A percentile compares a stretch with the other conserved stretches of the same genome.
Evolutionary conservation across 306 rosid species (phyloP).

Genomic region (Lathyrus oleraceus): DNA sequence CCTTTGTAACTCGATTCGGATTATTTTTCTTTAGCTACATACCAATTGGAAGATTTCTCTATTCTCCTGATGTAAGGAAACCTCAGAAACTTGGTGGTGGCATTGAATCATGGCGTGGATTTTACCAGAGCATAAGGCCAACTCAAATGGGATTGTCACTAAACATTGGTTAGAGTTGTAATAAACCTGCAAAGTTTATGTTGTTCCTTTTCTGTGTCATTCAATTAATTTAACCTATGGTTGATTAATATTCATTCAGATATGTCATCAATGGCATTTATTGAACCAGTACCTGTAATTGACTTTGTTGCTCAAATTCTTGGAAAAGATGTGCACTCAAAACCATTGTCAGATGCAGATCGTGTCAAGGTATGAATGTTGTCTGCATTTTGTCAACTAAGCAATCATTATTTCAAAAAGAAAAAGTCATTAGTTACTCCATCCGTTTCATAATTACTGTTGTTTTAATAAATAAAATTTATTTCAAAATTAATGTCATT

Average conservation of each 20-base stretch:
- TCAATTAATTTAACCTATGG: neutral
- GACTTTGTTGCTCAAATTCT: conserved; percentile 58
- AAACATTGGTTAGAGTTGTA: conserved; percentile 45
- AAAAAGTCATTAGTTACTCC: no score
- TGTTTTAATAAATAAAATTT: no score
- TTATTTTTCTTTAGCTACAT: conserved; percentile 31
- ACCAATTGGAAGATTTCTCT: conserved; percentile 48
- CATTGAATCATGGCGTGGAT: conserved; percentile 58
- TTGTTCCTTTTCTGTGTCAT: neutral
- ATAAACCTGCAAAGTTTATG: neutral
- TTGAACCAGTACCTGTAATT: conserved; percentile 59
- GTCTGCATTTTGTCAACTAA: conserved; percentile 7
- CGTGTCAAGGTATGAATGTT: conserved; percentile 47
- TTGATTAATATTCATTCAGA: conserved; percentile 33
- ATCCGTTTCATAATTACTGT: no score
- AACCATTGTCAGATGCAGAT: conserved; percentile 52
- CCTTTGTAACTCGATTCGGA: neutral
- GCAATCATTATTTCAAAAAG: conserved; percentile 5
- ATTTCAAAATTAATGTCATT: no score
- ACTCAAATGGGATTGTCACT: conserved; percentile 60
- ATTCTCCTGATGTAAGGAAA: conserved; percentile 47
- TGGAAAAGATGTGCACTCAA: conserved; percentile 52
- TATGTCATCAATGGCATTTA: conserved; percentile 58
- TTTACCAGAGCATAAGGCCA: conserved; percentile 59
- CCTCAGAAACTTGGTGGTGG: conserved; percentile 53